Evolutionary conservation across 2,329 filamentous ascomycete species (phyloP).

Genomic region (Paradendryphiella salina): DNA sequence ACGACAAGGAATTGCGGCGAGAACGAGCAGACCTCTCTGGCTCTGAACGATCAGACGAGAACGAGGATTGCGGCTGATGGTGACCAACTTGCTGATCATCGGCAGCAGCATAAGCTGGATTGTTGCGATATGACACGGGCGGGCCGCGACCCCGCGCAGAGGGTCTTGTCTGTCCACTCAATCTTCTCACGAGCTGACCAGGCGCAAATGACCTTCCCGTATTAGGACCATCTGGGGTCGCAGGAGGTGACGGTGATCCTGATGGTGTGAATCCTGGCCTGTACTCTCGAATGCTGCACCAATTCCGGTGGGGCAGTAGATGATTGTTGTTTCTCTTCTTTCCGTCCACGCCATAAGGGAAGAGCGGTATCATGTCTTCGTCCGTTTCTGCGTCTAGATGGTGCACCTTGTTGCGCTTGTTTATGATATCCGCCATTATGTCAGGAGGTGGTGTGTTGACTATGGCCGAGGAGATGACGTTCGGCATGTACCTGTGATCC

Average conservation of each 20-base stretch:
- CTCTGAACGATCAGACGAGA: slow-evolving; percentile 42
- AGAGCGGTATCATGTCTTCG: slow-evolving; percentile 94
- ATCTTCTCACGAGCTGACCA: slow-evolving; percentile 49
- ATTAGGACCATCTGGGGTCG: slow-evolving; percentile 31
- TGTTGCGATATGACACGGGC: slow-evolving; percentile 47
- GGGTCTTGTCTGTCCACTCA: slow-evolving; percentile 40
- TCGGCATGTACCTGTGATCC: slow-evolving; percentile 96
- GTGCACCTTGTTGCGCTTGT: slow-evolving; percentile 82
- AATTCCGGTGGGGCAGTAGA: slow-evolving; percentile 86
- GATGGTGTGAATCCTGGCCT: slow-evolving; percentile 73
- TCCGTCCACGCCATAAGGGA: slow-evolving; percentile 84
- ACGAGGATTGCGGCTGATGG: slow-evolving; percentile 39
- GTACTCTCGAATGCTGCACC: slow-evolving; percentile 90
- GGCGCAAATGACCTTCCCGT: slow-evolving; percentile 39
- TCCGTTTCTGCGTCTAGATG: slow-evolving; percentile 74
- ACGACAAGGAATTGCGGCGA: slow-evolving; percentile 41
- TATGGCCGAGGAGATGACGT: slow-evolving; percentile 91
- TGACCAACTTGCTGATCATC: slow-evolving; percentile 34
- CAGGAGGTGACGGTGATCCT: slow-evolving; percentile 59
- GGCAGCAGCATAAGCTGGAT: slow-evolving; percentile 40
- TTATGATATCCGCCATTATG: slow-evolving; percentile 85
- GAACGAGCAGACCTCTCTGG: slow-evolving; percentile 34
- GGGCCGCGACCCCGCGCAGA: slow-evolving; percentile 36
- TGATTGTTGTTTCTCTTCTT: slow-evolving; percentile 89
- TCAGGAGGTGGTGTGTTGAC: slow-evolving; percentile 89